Base-by-base conservation (phyloP, 768 basidiomycete genomes). In the Pleurotus sapidus region DNA sequence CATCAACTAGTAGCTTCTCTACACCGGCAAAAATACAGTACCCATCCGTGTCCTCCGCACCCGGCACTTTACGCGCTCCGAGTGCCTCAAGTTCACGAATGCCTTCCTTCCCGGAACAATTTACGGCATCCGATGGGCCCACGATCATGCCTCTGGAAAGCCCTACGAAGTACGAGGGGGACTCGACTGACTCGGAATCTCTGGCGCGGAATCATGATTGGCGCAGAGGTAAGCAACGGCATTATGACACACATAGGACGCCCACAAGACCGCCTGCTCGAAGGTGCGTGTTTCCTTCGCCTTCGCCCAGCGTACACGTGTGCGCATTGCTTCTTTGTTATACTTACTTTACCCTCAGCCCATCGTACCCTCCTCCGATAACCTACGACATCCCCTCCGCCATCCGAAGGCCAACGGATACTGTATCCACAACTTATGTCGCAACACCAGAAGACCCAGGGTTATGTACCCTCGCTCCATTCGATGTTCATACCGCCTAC, bases 351-450 rank as follows among this genome's bases (percentile, higher is more conserved):
- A 20, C 37, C 11, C 14, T 56, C 20, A 70, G 70, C 55, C 63
- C 67, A 34, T 57, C 68, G 3, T 81, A 83, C 63, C 82, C 81
- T 15, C 72, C 80, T 25, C 86, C 87, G 37, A 74, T 87, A 47
- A 90, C 88, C 1, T n/a, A 88, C 87, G 0, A 90, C 89, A 8
- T 87, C 89, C 27, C 83, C 87, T 3, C 77, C 83, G n/a, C 81
- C 85, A 14, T 75, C 77, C 4, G 75, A 78, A 37, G 71, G 77
- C 15, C 71, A 74, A 14, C 65, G 73, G 17, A 71, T 87, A 55
- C 77, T 77, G 34, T 89, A 89, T 63, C 89, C 89, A 1, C 75
- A 82, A 14, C 80, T 92, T 34, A 93, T 93, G 91, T 84, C 86
- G 1, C 81, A 82, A 56, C 91, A 93, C 58, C 91, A 93, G 68